Percentiles rank a stretch among this genome's conserved stretches.
These are phyloP conservation scores for Pseudogymnoascus sp. DNA, from an alignment of 2,329 filamentous ascomycete genomes.

Conservation along the genomic window DNA sequence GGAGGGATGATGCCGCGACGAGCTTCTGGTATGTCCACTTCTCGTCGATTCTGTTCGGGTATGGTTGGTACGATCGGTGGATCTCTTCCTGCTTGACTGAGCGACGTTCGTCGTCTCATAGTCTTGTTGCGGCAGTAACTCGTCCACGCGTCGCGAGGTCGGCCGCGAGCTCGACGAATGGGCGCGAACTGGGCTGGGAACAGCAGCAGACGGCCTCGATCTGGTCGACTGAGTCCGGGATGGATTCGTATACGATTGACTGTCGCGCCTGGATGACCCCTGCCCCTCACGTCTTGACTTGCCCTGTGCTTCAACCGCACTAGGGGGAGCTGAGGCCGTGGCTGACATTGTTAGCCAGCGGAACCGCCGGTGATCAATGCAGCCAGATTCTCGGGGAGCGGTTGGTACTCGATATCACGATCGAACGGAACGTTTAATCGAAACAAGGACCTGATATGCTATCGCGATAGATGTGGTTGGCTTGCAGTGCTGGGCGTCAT, in stretches of 20 bases:
- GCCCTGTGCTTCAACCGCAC: conserved; percentile 22
- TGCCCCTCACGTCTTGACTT: conserved; percentile 18
- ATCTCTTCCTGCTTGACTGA: conserved; percentile 23
- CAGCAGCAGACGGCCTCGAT: conserved; percentile 16
- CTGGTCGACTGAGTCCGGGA: conserved; percentile 26
- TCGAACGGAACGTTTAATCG: background rate
- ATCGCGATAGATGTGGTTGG: background rate
- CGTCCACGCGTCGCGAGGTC: conserved; percentile 37
- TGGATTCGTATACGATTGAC: conserved; percentile 24
- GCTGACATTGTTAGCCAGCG: conserved; percentile 14
- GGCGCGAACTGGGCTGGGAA: conserved; percentile 21
- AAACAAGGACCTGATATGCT: background rate
- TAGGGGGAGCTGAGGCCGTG: conserved; percentile 15
- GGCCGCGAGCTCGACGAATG: conserved; percentile 27
- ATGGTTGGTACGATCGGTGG: conserved; percentile 18
- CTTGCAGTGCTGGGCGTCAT: background rate
- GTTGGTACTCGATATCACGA: background rate
- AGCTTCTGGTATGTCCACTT: conserved; percentile 36
- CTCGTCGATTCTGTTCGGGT: conserved; percentile 23
- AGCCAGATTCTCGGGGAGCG: background rate
- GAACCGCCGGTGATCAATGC: background rate
- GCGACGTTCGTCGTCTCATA: conserved; percentile 65
- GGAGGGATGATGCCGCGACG: conserved; percentile 32
- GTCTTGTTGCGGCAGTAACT: conserved; percentile 53
- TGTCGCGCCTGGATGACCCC: conserved; percentile 8